Evolutionary conservation across 345 rosid genomes (phyloP).

Genomic region (Citrus glauca): DNA sequence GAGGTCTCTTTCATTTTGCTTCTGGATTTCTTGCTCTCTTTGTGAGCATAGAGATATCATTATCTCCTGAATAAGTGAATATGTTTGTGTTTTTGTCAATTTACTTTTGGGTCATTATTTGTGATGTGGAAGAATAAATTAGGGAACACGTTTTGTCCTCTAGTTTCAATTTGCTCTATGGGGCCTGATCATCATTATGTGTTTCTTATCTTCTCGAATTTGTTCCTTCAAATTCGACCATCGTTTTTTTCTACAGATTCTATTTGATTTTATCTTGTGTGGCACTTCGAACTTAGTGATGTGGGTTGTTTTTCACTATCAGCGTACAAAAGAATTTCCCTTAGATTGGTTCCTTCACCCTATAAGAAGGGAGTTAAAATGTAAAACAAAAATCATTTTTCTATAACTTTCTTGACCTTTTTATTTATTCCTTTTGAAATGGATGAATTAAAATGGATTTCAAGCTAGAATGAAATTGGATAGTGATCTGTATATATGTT

Average conservation of each 20-base stretch:
- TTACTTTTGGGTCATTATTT: background rate
- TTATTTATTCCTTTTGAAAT: background rate
- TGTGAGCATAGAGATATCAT: background rate
- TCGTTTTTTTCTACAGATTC: background rate
- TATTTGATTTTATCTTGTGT: background rate
- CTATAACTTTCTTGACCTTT: background rate
- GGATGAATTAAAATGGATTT: background rate
- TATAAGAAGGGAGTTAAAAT: background rate
- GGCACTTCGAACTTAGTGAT: background rate
- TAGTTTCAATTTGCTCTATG: background rate
- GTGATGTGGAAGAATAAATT: background rate
- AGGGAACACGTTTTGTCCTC: background rate
- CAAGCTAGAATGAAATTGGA: background rate
- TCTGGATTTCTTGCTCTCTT: background rate
- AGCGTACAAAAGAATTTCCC: background rate
- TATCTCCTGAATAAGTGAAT: background rate
- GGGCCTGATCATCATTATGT: background rate
- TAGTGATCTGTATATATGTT: background rate
- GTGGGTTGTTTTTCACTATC: background rate
- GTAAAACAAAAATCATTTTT: background rate
- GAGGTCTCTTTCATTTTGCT: slow-evolving; percentile 47
- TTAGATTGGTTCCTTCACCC: background rate
- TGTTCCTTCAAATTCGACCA: background rate
- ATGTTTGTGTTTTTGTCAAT: background rate
- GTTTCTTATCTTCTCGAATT: background rate